Evolutionary conservation across 2,329 filamentous ascomycete genomes (phyloP), one percentile per base, ranked within the genome.

Genomic region (Lachnum nothofagi): DNA sequence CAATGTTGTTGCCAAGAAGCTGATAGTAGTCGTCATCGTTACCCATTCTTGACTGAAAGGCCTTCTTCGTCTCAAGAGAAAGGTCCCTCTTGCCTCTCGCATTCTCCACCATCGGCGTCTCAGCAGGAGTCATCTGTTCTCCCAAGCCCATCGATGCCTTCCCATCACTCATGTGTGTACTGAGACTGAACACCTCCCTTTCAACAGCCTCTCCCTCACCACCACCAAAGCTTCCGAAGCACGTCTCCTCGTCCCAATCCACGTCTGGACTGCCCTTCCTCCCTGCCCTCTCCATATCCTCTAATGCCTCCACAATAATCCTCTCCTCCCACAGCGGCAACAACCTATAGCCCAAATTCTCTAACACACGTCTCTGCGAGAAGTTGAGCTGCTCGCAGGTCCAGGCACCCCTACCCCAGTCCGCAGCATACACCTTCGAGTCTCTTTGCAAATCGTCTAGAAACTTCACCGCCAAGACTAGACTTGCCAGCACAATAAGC

Each of bases 381-480:
- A 74, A 73, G 57, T 83, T 83, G 58, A 85, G 72, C 69, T 85
- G 80, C 48, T 76, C 72, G 59, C 72, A 73, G 2, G 78, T 76
- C 80, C 82, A 86, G 41, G 75, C 59, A 42, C 70, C 69, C 22
- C 66, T 69, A 19, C 76, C 80, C 78, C 80, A 84, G 23, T 63
- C 65, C 14, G 68, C 59, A 52, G 72, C 70, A 66, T 80, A 83
- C 60, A 75, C 75, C 41, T 69, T 67, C 1, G 78, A 78, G 4
- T 71, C 67, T 53, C 75, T 71, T 58, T 80, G 74, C 44, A 70
- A 67, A 66, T 86, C 82, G 57, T 83, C 78, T 38, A 77, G 71
- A 59, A 85, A 85, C 66, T 86, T 85, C 60, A 74, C 70, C n/a
- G 82, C 80, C 45, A 85, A 78, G 54, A 83, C 70, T 16, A 86